These are phyloP conservation scores for Calonectria pseudoreteaudii DNA, from an alignment of 2,329 filamentous ascomycete genomes.

Conservation along the genomic window DNA sequence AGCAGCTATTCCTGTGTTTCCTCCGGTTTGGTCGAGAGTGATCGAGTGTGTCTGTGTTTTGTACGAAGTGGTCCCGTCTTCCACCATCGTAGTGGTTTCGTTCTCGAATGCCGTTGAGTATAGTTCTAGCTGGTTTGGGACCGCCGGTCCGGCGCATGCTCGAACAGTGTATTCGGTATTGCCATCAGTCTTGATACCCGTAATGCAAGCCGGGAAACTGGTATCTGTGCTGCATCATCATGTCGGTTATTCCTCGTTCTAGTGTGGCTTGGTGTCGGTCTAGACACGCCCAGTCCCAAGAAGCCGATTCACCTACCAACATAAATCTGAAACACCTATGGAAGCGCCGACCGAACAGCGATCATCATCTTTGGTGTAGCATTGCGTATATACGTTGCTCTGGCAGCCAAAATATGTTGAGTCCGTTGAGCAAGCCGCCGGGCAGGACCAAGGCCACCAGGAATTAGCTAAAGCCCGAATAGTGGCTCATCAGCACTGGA, in stretches of 20 bases:
- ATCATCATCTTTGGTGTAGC: not conserved
- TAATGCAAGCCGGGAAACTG: not conserved
- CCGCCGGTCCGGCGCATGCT: not conserved
- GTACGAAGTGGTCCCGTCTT: not conserved
- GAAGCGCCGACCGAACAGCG: not conserved
- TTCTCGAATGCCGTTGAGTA: not conserved
- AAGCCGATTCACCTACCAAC: not conserved
- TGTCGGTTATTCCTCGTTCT: not conserved
- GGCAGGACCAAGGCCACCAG: not conserved
- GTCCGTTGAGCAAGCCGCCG: not conserved
- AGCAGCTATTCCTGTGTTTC: not conserved
- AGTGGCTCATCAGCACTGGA: not conserved
- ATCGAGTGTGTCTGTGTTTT: not conserved
- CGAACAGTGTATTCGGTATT: not conserved
- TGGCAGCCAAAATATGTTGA: not conserved
- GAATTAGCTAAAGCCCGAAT: not conserved
- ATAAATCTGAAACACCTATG: not conserved
- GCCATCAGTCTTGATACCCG: not conserved
- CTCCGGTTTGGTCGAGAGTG: not conserved
- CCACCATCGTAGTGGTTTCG: not conserved
- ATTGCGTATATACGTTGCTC: not conserved
- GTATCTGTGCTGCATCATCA: not conserved
- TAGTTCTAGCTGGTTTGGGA: not conserved
- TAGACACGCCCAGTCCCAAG: not conserved
- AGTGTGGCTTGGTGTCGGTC: fast-evolving